A percentile compares a stretch with the other conserved stretches of the same genome.
Evolutionary conservation across 2,329 filamentous ascomycete species (phyloP).

Genomic region (Nemania sp.): DNA sequence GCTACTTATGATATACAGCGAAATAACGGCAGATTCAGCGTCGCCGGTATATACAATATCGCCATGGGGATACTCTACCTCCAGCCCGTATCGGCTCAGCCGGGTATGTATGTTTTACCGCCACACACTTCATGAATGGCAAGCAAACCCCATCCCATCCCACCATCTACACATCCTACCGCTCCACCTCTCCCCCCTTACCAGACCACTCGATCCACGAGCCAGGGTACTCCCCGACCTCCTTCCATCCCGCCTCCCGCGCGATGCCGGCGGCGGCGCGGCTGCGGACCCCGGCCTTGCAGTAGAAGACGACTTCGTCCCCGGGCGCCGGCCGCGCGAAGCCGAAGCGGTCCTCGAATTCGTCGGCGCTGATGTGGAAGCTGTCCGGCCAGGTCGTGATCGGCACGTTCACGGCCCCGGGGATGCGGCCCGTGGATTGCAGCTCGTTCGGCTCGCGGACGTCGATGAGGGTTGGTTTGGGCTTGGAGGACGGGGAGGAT

Average conservation of each 20-base stretch:
- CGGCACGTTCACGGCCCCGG: slow-evolving; percentile 84
- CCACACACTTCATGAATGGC: too few relatives aligned
- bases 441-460: slow-evolving; percentile 80
- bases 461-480: slow-evolving; percentile 58
- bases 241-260: slow-evolving; percentile 77
- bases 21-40: too few relatives aligned
- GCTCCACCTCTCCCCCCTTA: slow-evolving; percentile 73
- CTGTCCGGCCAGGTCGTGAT: slow-evolving; percentile 81
- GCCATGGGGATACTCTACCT: too few relatives aligned
- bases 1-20: neutral
- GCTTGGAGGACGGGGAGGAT: slow-evolving; percentile 19
- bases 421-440: slow-evolving; percentile 75
- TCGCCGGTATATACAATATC: too few relatives aligned
- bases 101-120: too few relatives aligned
- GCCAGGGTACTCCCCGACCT: slow-evolving; percentile 78
- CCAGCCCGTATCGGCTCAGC: too few relatives aligned
- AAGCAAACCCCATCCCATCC: neutral
- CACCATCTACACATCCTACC: slow-evolving; percentile 46
- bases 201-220: slow-evolving; percentile 86
- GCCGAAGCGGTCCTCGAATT: slow-evolving; percentile 86
- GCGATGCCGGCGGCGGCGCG: slow-evolving; percentile 82
- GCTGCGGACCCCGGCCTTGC: slow-evolving; percentile 89
- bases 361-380: slow-evolving; percentile 78
- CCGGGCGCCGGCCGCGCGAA: slow-evolving; percentile 71
- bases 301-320: slow-evolving; percentile 83